Evolutionary conservation across 805 yeast genomes (phyloP), one percentile per base, ranked within the genome.

Genomic region (Clavispora vitiphila): DNA sequence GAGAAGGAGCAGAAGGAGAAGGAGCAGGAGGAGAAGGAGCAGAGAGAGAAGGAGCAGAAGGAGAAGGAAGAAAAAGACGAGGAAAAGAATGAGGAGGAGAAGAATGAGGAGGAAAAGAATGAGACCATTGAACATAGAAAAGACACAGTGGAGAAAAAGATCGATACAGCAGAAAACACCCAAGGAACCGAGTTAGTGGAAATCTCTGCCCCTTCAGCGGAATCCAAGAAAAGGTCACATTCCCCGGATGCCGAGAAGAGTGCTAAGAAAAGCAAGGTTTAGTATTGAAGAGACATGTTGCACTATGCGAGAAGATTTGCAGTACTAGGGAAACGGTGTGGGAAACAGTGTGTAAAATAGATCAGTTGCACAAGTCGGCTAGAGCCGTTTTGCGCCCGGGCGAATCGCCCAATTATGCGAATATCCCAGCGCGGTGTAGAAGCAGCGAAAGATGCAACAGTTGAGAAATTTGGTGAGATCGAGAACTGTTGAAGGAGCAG

Each of bases 1-100:
- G 42, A 38, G 35, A 43, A 36, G 31, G 40, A 36, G 38, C 23
- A 34, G 25, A 34, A 31, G 6, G 39, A 36, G 39, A 26, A 25
- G 23, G 11, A 15, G 27, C 27, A 14, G 35, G 42, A 18, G 41
- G 39, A 21, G 38, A 34, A 12, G 25, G 34, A 21, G 39, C 23
- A 24, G 37, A 39, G 20, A 29, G 23, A 15, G 41, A 27, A 21
- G 23, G 32, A 22, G 37, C 31, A 36, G 25, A 21, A 23, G 16
- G n/a, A 23, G 30, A 39, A 31, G 16, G 40, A 39, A 5, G 24
- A 21, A 3, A 42, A 26, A 26, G 40, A 48, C 36, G 31, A 31
- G 39, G 26, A 34, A 47, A 38, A 38, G 41, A 39, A 25, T 5
- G 29, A 31, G 7, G 38, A 34, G 32, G n/a, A 16, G 29, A 34